Evolutionary conservation across 495 filamentous ascomycete species (phyloP), one percentile per base, ranked within the genome.

Genomic region (Daldinia childiae): DNA sequence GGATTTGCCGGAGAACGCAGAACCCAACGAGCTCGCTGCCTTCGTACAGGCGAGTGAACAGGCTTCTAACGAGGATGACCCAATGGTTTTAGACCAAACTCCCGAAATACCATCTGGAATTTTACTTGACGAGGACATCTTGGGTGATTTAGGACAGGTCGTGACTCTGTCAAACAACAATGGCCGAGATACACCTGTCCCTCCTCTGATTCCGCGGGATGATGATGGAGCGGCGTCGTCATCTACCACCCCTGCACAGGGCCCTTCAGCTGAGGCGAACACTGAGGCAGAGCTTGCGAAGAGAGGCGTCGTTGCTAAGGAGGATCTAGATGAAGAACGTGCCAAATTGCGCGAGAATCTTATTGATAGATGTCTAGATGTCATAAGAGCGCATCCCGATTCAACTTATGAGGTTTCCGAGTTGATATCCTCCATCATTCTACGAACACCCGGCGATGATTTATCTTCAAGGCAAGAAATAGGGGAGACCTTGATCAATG

Each of bases 331-430:
- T 64, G 85, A 87, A 30, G 89, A 93, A 77, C 90, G 96, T 39
- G 85, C 86, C 21, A 85, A 84, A 11, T 82, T 98, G 51, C 87
- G 92, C 32, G 84, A 88, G 7, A 90, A 92, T 60, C 81, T 98
- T 48, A 94, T 98, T 61, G 93, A 97, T 71, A 92, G 92, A 36
- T 95, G 90, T 64, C 84, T 99, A 17, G 94, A 98, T 78, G 89
- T 98, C 56, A 87, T 98, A 41, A 92, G 93, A 74, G 89, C 90
- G 60, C 94, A 98, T 66, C 88, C 91, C 26, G 91, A 93, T 71
- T 90, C 95, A 4, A 97, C 96, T 3, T 97, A 97, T 72, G 94
- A 98, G 73, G 83, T 99, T 62, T 86, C 93, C 1, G 94, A 97
- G 64, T 83, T 99, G 15, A 93, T 99, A 61, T 85, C 85, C 51